Percentiles rank a stretch among this genome's conserved stretches.
Conservation (phyloP, 306 rosid species). For the Castanea sativa region DNA sequence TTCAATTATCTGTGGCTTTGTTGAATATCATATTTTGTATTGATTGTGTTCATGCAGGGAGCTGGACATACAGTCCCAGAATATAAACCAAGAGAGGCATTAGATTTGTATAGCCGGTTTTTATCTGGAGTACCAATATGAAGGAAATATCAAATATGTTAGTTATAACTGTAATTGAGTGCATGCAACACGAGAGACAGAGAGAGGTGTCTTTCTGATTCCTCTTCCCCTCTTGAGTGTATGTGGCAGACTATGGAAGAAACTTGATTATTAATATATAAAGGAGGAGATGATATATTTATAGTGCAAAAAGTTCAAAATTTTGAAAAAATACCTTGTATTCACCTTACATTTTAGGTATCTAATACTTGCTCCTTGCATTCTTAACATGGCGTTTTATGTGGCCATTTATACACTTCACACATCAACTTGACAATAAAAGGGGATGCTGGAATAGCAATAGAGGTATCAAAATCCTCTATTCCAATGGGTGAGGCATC, state of each 20-base stretch:
- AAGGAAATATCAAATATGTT: background rate
- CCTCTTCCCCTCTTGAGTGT: background rate
- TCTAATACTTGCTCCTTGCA: no score
- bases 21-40: background rate
- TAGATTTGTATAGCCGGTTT: constrained; percentile 71
- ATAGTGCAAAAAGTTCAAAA: background rate
- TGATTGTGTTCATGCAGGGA: constrained; percentile 60
- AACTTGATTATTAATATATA: background rate
- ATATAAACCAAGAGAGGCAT: constrained; percentile 79
- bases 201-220: background rate
- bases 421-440: no score
- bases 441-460: no score
- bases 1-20: background rate
- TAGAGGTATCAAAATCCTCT: no score
- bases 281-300: background rate
- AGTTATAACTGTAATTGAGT: background rate
- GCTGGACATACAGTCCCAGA: constrained; percentile 97
- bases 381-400: no score
- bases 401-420: no score
- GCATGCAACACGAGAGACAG: background rate
- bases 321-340: background rate
- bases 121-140: constrained; percentile 51
- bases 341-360: background rate
- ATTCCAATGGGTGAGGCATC: no score
- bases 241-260: background rate